A percentile compares a stretch with the other conserved stretches of the same genome.
Conservation (phyloP, 2,329 filamentous ascomycete species). For the Penicillium sp. region DNA sequence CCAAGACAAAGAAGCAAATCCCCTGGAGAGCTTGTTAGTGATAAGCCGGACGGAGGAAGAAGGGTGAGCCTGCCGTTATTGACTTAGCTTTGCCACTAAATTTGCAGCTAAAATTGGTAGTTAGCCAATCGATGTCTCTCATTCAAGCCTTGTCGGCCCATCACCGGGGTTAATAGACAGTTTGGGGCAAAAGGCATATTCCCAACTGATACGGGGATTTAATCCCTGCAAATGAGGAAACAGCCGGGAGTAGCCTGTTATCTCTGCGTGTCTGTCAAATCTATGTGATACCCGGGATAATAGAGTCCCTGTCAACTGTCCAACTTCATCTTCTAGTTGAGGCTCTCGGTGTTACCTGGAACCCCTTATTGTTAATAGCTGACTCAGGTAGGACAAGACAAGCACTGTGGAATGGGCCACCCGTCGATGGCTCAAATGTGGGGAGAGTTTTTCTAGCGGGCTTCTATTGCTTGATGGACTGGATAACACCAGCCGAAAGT, state of each 20-base stretch:
- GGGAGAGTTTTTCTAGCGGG: background rate
- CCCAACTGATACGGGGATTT: background rate
- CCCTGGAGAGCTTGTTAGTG: slow-evolving; percentile 9
- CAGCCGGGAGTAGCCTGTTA: background rate
- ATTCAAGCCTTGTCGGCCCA: background rate
- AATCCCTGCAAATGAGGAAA: background rate
- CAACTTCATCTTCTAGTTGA: background rate
- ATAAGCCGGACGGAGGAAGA: slow-evolving; percentile 9
- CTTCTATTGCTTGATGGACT: background rate
- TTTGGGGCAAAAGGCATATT: background rate
- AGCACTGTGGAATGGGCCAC: background rate
- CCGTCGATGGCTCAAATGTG: background rate
- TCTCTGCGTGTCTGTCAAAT: background rate
- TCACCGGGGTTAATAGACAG: background rate
- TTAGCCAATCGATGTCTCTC: background rate
- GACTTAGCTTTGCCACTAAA: background rate
- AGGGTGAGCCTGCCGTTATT: background rate
- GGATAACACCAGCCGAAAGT: background rate
- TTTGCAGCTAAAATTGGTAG: background rate
- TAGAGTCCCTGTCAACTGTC: background rate
- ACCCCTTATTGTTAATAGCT: background rate
- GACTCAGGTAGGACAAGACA: background rate
- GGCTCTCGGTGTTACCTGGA: background rate
- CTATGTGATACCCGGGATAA: background rate
- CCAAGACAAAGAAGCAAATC: slow-evolving; percentile 1